Conservation (phyloP, 139 green algal species). For the Monoraphidium neglectum region DNA sequence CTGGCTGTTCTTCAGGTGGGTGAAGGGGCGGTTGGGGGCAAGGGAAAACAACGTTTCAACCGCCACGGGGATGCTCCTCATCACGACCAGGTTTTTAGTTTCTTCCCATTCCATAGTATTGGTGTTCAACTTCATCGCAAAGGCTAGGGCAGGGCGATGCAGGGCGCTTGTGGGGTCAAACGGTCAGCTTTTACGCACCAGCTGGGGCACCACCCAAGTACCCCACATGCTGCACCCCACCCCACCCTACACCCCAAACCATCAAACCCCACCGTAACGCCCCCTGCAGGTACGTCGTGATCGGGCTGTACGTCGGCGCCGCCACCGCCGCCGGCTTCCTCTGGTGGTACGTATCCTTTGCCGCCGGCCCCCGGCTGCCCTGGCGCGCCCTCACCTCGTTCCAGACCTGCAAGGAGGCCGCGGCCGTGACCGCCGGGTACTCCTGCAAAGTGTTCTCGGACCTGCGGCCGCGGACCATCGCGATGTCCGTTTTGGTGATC, state of each 20-base stretch:
- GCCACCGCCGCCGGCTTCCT: constrained; percentile 89
- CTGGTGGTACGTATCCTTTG: constrained; percentile 87
- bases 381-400: constrained; percentile 48
- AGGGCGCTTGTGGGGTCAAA: too few relatives aligned
- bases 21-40: too few relatives aligned
- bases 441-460: constrained; percentile 76
- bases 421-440: constrained; percentile 25
- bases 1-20: constrained; percentile 86
- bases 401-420: constrained; percentile 37
- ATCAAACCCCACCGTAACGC: background rate
- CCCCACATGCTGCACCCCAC: constrained; percentile 13
- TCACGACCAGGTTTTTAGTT: too few relatives aligned
- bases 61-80: too few relatives aligned
- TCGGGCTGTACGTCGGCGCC: constrained; percentile 88
- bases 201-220: too few relatives aligned
- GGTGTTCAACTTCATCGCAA: too few relatives aligned
- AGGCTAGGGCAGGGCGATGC: too few relatives aligned
- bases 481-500: constrained; percentile 89
- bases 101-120: too few relatives aligned
- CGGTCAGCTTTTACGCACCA: too few relatives aligned
- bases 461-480: constrained; percentile 74
- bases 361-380: constrained; percentile 11
- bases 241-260: background rate
- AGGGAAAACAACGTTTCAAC: too few relatives aligned
- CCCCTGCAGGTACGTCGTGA: constrained; percentile 64